Percentiles rank a stretch among this genome's conserved stretches.
Evolutionary conservation across 2,329 filamentous ascomycete genomes (phyloP).

Genomic region (Clarireedia paspali): DNA sequence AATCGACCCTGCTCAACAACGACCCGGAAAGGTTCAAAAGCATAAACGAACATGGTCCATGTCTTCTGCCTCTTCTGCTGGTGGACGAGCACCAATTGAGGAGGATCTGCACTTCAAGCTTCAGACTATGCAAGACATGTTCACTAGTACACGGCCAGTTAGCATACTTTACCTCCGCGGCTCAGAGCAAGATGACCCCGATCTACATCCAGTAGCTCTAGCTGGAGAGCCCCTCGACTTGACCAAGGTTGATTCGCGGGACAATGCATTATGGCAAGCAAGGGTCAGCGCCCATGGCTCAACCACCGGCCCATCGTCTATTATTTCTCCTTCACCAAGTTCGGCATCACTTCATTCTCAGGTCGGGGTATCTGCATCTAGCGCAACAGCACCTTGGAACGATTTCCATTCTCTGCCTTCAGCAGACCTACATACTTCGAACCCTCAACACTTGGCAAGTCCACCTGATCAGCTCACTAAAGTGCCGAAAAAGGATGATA

Average conservation of each 20-base stretch:
- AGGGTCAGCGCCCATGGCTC: constrained; percentile 47
- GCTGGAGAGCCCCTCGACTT: constrained; percentile 59
- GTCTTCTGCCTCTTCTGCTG: constrained; percentile 65
- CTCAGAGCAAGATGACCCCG: constrained; percentile 71
- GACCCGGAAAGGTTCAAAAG: constrained; percentile 77
- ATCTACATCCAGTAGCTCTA: constrained; percentile 68
- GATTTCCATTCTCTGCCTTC: constrained; percentile 47
- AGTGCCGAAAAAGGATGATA: constrained; percentile 48
- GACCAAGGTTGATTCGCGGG: constrained; percentile 37
- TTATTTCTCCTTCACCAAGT: constrained; percentile 60
- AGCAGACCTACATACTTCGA: constrained; percentile 37
- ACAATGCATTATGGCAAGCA: constrained; percentile 33
- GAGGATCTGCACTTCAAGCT: constrained; percentile 76
- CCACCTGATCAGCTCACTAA: constrained; percentile 47
- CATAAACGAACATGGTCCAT: constrained; percentile 95
- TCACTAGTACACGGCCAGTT: constrained; percentile 71
- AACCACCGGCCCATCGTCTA: constrained; percentile 49
- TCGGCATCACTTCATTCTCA: constrained; percentile 56
- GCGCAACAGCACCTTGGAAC: constrained; percentile 44
- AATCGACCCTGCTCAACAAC: constrained; percentile 36
- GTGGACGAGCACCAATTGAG: constrained; percentile 49
- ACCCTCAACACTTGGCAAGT: constrained; percentile 35
- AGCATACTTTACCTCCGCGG: constrained; percentile 73
- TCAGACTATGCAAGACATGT: constrained; percentile 77
- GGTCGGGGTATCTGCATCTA: constrained; percentile 27